These are phyloP conservation scores for Sporobolomyces pararoseus DNA, from an alignment of 768 basidiomycete species.

Conservation along the genomic window DNA sequence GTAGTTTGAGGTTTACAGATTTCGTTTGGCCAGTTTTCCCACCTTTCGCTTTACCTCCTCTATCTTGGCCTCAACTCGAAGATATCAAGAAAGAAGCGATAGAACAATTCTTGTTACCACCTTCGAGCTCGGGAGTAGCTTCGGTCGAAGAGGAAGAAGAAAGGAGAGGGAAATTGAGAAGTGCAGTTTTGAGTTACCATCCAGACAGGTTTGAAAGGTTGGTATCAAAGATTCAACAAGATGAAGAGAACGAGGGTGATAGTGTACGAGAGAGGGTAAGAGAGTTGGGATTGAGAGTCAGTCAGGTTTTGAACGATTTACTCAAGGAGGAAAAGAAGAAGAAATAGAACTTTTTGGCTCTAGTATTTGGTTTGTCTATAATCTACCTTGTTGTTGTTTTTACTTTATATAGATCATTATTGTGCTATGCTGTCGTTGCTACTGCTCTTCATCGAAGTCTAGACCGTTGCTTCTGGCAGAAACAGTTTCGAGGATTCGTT, in stretches of 20 bases:
- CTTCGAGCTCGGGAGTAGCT: no score
- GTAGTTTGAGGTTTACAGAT: constrained; percentile 39
- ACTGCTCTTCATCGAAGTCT: no score
- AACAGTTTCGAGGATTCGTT: no score
- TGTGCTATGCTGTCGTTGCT: no score
- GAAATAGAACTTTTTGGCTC: no score
- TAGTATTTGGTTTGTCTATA: no score
- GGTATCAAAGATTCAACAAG: constrained; percentile 35
- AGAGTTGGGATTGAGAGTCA: constrained; percentile 38
- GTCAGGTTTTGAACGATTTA: constrained; percentile 39
- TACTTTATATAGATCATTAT: no score
- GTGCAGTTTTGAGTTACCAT: constrained; percentile 45
- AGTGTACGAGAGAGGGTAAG: constrained; percentile 35
- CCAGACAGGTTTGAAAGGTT: constrained; percentile 45
- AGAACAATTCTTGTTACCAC: constrained; percentile 28
- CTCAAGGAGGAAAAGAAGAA: no score
- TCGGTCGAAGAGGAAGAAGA: background rate
- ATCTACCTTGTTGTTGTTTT: no score
- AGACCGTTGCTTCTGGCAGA: no score
- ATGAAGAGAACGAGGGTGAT: constrained; percentile 38
- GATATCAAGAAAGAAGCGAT: constrained; percentile 25
- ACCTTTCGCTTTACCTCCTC: constrained; percentile 29
- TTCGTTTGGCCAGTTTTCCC: constrained; percentile 44
- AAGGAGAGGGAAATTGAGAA: constrained; percentile 34
- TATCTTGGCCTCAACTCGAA: constrained; percentile 39